phyloP scores from a whole-genome alignment of 2,329 filamentous ascomycete genomes.

The Byssothecium circinans region DNA sequence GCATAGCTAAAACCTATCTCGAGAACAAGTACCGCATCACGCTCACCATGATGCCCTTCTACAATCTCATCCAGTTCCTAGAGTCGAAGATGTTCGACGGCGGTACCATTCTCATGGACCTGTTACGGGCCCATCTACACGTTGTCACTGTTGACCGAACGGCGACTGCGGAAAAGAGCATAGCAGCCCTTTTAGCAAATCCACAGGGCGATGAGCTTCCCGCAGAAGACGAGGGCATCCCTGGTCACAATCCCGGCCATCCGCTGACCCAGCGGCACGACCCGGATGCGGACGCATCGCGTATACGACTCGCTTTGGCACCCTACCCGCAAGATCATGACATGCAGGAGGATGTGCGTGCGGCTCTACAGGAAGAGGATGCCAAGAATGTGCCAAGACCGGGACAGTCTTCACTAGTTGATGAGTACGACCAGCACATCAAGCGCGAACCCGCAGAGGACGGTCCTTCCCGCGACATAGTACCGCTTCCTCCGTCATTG shows the following conservation, averaged over 20 bases:
- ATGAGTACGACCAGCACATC: constrained; percentile 83
- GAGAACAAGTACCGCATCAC: constrained; percentile 88
- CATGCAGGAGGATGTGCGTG: constrained; percentile 80
- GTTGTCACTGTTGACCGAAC: constrained; percentile 62
- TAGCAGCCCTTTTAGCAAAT: constrained; percentile 61
- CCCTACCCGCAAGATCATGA: constrained; percentile 81
- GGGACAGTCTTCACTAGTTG: constrained; percentile 73
- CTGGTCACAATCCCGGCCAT: constrained; percentile 66
- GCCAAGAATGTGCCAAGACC: constrained; percentile 69
- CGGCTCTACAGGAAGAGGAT: constrained; percentile 85
- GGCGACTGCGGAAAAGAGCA: constrained; percentile 58
- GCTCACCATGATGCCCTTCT: constrained; percentile 81
- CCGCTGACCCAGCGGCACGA: constrained; percentile 62
- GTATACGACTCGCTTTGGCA: constrained; percentile 69
- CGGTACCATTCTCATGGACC: constrained; percentile 73
- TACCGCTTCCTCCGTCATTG: constrained; percentile 85
- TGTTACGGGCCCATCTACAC: constrained; percentile 66
- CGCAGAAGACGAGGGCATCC: constrained; percentile 69
- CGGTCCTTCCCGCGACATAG: constrained; percentile 72
- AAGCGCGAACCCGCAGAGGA: constrained; percentile 91
- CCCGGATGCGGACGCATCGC: constrained; percentile 55
- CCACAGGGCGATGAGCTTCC: constrained; percentile 59
- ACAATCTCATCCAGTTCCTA: constrained; percentile 81
- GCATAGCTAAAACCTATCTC: constrained; percentile 77
- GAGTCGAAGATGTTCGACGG: constrained; percentile 84